phyloP scores from a whole-genome alignment of 1,139 yeast species.

The Saccharomyces hybrid region DNA sequence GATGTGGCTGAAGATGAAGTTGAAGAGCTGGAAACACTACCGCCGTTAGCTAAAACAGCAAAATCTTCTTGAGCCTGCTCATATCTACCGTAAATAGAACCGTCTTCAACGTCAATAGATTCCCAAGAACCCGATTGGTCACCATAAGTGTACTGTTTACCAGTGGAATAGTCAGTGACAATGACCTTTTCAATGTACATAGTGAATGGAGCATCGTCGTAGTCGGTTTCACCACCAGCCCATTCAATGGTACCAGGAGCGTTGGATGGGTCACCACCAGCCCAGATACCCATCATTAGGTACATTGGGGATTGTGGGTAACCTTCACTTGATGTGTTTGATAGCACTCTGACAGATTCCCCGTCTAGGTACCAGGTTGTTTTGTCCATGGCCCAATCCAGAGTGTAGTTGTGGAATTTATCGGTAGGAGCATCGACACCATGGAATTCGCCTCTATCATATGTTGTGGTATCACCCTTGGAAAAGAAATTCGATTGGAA shows the following conservation, averaged over 20 bases:
- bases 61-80: slow-evolving; percentile 45
- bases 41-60: slow-evolving; percentile 35
- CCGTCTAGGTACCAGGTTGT: slow-evolving; percentile 62
- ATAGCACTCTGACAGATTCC: slow-evolving; percentile 46
- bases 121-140: slow-evolving; percentile 61
- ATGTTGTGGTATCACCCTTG: slow-evolving; percentile 69
- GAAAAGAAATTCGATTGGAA: slow-evolving; percentile 78
- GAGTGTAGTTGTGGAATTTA: slow-evolving; percentile 63
- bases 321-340: slow-evolving; percentile 45
- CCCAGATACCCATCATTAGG: slow-evolving; percentile 65
- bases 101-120: slow-evolving; percentile 58
- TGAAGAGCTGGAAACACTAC: slow-evolving; percentile 5
- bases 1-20: slow-evolving; percentile 8
- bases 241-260: slow-evolving; percentile 66
- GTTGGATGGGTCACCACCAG: slow-evolving; percentile 58
- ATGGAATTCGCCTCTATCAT: slow-evolving; percentile 72
- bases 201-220: slow-evolving; percentile 54
- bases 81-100: slow-evolving; percentile 56
- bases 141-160: slow-evolving; percentile 55
- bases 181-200: slow-evolving; percentile 56
- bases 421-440: slow-evolving; percentile 47
- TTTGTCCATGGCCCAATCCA: slow-evolving; percentile 68
- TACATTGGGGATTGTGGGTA: slow-evolving; percentile 78
- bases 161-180: slow-evolving; percentile 76
- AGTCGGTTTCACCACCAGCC: slow-evolving; percentile 80